These are phyloP conservation scores for Ophryocystis elektroscirrha DNA, from an alignment of 169 alveolate genomes.

Conservation along the genomic window DNA sequence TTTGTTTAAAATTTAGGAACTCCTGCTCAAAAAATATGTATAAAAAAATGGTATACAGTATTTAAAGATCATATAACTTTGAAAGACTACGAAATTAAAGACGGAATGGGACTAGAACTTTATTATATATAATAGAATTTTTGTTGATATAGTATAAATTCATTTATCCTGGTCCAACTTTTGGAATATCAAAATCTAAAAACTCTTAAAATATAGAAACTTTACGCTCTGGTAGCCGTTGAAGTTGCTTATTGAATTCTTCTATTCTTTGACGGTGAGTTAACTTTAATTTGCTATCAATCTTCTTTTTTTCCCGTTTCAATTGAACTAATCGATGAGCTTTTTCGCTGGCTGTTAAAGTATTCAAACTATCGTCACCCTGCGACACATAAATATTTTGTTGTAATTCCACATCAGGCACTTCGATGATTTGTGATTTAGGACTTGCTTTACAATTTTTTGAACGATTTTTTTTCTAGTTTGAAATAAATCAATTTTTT, in stretches of 20 bases:
- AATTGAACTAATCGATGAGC: conserved; percentile 42
- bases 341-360: conserved; percentile 28
- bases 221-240: conserved; percentile 52
- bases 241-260: conserved; percentile 46
- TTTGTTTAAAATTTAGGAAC: conserved; percentile 47
- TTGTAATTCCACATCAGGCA: no score
- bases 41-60: conserved; percentile 79
- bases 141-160: not conserved
- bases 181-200: conserved; percentile 58
- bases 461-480: no score
- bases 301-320: conserved; percentile 35
- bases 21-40: conserved; percentile 79
- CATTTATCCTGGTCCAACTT: conserved; percentile 63
- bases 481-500: no score
- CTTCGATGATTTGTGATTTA: no score
- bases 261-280: conserved; percentile 54
- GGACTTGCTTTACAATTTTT: no score
- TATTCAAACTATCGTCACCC: no score
- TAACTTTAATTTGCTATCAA: conserved; percentile 36
- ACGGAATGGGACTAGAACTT: conserved; percentile 90
- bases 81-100: conserved; percentile 91
- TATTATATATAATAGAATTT: conserved; percentile 48
- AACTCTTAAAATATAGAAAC: not conserved
- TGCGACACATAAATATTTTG: no score
- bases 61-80: conserved; percentile 91